Evolutionary conservation across 2,329 filamentous ascomycete species (phyloP).

Genomic region (Cercospora berteroae): DNA sequence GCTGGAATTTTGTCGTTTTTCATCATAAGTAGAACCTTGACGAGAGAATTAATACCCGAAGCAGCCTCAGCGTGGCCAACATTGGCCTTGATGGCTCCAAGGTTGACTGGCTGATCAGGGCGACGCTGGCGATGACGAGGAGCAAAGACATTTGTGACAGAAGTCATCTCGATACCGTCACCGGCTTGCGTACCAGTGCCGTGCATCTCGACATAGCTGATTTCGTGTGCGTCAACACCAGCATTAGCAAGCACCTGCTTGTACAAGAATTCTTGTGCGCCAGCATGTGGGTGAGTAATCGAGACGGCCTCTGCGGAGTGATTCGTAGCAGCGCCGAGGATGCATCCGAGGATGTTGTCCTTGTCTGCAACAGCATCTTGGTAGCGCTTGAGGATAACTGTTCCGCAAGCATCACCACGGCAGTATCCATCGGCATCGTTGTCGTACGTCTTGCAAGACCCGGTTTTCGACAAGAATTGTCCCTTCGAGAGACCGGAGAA

Average conservation of each 20-base stretch:
- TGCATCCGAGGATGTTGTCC: constrained; percentile 69
- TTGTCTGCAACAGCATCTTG: constrained; percentile 75
- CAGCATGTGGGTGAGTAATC: constrained; percentile 79
- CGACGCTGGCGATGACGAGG: constrained; percentile 51
- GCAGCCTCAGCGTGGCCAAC: constrained; percentile 56
- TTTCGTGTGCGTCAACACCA: constrained; percentile 70
- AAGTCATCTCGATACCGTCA: constrained; percentile 78
- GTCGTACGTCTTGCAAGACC: constrained; percentile 77
- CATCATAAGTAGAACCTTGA: constrained; percentile 56
- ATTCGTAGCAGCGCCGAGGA: constrained; percentile 73
- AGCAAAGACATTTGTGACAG: constrained; percentile 65
- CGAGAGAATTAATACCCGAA: constrained; percentile 54
- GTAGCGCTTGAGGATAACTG: constrained; percentile 74
- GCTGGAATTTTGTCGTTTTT: constrained; percentile 55
- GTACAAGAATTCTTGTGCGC: constrained; percentile 70
- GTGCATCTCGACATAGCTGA: constrained; percentile 87
- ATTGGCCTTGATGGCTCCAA: constrained; percentile 57
- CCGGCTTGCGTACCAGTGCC: constrained; percentile 85
- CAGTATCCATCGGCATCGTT: constrained; percentile 80
- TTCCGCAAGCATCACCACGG: constrained; percentile 72
- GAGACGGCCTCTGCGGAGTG: constrained; percentile 78
- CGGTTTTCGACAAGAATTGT: constrained; percentile 74
- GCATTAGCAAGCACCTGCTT: constrained; percentile 68
- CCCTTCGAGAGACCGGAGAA: constrained; percentile 73
- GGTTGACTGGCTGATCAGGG: constrained; percentile 50